Conservation (phyloP, 306 rosid species). For the Cotoneaster glaucophyllus region DNA sequence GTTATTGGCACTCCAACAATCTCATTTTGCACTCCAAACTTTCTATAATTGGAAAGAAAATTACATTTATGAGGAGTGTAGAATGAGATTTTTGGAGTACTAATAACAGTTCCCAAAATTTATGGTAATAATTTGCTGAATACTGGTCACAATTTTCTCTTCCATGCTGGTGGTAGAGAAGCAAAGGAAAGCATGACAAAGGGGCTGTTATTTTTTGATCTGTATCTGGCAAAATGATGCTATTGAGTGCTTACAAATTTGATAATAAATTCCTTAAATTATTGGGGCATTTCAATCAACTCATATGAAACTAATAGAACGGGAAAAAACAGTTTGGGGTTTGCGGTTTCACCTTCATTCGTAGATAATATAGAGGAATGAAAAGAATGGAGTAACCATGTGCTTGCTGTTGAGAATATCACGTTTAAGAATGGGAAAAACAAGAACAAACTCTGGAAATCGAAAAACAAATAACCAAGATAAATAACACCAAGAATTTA, state of each 20-base stretch:
- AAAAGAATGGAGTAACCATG: constrained; percentile 11
- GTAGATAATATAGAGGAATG: not conserved
- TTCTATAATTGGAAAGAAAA: no score
- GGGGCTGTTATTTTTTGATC: not conserved
- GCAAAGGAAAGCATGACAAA: not conserved
- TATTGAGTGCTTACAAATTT: not conserved
- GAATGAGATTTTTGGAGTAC: no score
- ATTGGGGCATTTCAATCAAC: not conserved
- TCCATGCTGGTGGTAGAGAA: not conserved
- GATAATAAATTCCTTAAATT: not conserved
- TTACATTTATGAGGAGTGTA: no score
- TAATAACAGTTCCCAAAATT: not conserved
- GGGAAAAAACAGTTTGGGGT: not conserved
- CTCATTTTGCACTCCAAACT: no score
- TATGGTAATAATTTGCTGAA: not conserved
- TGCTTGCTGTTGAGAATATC: no score
- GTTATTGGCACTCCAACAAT: no score
- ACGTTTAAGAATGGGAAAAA: no score
- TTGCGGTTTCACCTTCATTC: not conserved
- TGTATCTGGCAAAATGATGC: not conserved
- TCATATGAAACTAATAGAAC: not conserved
- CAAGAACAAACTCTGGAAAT: no score
- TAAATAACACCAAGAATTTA: no score
- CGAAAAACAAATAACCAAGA: no score
- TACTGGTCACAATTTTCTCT: not conserved